Base-by-base conservation (phyloP, 1,284 basidiomycete species). In the Mycosarcoma mackinlayi region DNA sequence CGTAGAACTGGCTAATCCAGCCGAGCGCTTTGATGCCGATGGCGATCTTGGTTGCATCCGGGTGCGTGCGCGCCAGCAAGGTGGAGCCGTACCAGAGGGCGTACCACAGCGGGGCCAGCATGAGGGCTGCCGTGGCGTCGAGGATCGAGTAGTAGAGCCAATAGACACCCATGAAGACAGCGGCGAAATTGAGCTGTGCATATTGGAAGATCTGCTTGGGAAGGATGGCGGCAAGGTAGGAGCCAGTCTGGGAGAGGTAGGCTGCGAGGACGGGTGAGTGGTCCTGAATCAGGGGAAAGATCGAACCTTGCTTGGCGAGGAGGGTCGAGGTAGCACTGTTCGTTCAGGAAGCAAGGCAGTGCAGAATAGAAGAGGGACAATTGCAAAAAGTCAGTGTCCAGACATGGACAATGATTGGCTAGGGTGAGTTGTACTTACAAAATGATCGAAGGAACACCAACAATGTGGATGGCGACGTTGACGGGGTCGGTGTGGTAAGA, bases 1-100 rank as follows among this genome's bases (percentile, higher is more conserved):
- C 77, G 44, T 74, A 76, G 33, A 79, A 79, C 57, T 79, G 77
- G 23, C 59, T 59, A 52, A 77, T 47, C 77, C 77, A 79, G 27
- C 75, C 67, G 6, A 63, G 7, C 34, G 67, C 55, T 30, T 72
- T 70, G 50, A 72, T 48, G 18, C 33, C 53, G 21, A 57, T 39
- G 1, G 69, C 64, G 35, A 73, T 64, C 44, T 53, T 54, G 41
- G 46, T 56, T 1, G 60, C 69, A 21, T 69, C 54, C 5, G 70
- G 65, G 16, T 62, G 47, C 4, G 66, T 59, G 14, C 56, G 51
- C 0, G 58, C 62, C 3, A 73, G 42, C 2, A 57, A 18, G 3
- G 63, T 62, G 10, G 59, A 45, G n/a, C 56, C 59, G 23, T 66
- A 54, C 56, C 60, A 74, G 4, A 65, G 39, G 3, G 23, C 56